phyloP scores from a whole-genome alignment of 345 rosid genomes.

The Heritiera fomes region DNA sequence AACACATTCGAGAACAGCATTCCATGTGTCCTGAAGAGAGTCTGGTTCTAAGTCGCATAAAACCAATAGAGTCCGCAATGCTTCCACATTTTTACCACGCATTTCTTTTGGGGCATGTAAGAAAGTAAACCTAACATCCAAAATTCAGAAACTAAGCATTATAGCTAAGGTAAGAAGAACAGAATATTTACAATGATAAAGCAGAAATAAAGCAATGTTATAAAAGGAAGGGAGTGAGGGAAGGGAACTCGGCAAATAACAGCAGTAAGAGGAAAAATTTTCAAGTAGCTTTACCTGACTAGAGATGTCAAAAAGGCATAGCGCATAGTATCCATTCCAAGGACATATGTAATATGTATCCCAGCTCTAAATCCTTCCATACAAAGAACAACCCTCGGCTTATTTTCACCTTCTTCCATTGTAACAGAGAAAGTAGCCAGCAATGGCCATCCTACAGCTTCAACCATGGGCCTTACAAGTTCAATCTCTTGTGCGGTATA shows the following conservation, averaged over 20 bases:
- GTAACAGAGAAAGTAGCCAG: slow-evolving; percentile 98
- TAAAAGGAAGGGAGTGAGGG: not conserved
- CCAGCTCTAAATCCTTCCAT: slow-evolving; percentile 99
- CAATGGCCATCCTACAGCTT: slow-evolving; percentile 98
- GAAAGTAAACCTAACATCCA: slow-evolving; percentile 80
- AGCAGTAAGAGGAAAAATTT: not conserved
- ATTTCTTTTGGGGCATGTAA: slow-evolving; percentile 98
- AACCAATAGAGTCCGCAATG: slow-evolving; percentile 77
- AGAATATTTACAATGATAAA: slow-evolving; percentile 8
- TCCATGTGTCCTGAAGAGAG: slow-evolving; percentile 98
- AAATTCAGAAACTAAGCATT: slow-evolving; percentile 11
- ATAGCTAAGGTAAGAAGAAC: not conserved
- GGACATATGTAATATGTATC: slow-evolving; percentile 81
- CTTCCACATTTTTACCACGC: slow-evolving; percentile 98
- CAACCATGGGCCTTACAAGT: slow-evolving; percentile 93
- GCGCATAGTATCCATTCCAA: slow-evolving; percentile 99
- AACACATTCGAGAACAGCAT: slow-evolving; percentile 97
- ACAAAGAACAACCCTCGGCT: slow-evolving; percentile 82
- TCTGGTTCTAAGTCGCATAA: slow-evolving; percentile 72
- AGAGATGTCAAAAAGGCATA: slow-evolving; percentile 96
- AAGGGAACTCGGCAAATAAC: not conserved
- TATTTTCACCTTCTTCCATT: slow-evolving; percentile 98
- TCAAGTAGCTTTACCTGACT: slow-evolving; percentile 61
- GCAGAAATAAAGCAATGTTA: not conserved
- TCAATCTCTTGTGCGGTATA: slow-evolving; percentile 74